Evolutionary conservation across 2,329 filamentous ascomycete species (phyloP).

Genomic region (Sodiomyces alkalinus): DNA sequence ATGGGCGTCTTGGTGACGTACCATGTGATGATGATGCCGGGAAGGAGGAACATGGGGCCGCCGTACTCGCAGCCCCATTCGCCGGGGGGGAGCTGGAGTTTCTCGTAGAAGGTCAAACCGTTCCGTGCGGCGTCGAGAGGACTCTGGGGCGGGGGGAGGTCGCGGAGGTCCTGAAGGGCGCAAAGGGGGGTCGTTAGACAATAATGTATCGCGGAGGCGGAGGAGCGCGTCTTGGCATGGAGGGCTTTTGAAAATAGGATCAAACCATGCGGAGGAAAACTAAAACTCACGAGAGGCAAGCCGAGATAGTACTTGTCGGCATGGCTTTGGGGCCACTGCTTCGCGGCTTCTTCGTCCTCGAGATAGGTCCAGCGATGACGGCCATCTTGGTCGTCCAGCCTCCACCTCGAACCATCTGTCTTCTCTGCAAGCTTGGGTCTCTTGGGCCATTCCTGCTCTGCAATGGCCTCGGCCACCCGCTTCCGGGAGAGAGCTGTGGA

Average conservation of each 20-base stretch:
- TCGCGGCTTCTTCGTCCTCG: constrained; percentile 50
- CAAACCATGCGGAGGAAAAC: too few relatives aligned
- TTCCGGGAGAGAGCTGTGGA: constrained; percentile 27
- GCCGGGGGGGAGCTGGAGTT: constrained; percentile 74
- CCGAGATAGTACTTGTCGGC: constrained; percentile 88
- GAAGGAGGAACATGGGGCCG: constrained; percentile 88
- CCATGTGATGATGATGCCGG: constrained; percentile 72
- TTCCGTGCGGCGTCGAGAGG: constrained; percentile 70
- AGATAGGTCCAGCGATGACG: constrained; percentile 93
- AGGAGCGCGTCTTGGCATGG: neutral
- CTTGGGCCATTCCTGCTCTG: constrained; percentile 23
- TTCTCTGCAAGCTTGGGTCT: constrained; percentile 33
- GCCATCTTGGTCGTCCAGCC: constrained; percentile 67
- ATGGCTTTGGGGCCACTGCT: constrained; percentile 69
- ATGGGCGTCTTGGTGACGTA: constrained; percentile 83
- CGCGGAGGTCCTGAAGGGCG: constrained; percentile 61
- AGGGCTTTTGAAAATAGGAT: neutral
- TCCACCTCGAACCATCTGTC: constrained; percentile 75
- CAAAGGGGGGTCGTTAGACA: constrained; percentile 2
- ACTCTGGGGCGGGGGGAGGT: constrained; percentile 53
- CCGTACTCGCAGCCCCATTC: constrained; percentile 98
- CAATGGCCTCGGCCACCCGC: constrained; percentile 22
- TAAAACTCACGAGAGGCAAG: constrained; percentile 57
- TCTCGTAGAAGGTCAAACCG: constrained; percentile 74
- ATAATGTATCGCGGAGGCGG: neutral